Conservation (phyloP, 345 rosid species). For the Melaleuca alternifolia region DNA sequence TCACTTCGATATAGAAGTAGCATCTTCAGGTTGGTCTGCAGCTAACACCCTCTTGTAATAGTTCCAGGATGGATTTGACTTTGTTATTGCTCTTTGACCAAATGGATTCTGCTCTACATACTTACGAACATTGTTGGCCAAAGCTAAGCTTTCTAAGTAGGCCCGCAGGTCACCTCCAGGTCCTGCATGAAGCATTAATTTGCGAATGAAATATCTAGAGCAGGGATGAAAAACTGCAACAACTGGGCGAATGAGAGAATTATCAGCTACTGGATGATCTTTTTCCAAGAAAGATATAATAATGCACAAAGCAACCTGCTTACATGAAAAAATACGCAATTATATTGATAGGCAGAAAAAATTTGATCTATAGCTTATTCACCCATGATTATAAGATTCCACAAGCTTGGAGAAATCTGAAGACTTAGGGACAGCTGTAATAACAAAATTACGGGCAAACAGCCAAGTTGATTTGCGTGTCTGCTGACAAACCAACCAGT, state of each 20-base stretch:
- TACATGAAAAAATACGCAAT: background rate
- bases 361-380: background rate
- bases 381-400: background rate
- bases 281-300: background rate
- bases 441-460: background rate
- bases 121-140: slow-evolving; percentile 44
- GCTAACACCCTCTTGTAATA: slow-evolving; percentile 34
- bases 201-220: background rate
- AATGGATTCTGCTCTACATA: slow-evolving; percentile 60
- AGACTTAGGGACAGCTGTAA: background rate
- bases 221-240: background rate
- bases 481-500: background rate
- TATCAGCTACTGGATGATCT: background rate
- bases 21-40: background rate
- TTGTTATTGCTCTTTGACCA: slow-evolving; percentile 65
- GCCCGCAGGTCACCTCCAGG: slow-evolving; percentile 64
- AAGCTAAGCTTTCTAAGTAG: slow-evolving; percentile 56
- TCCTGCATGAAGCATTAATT: slow-evolving; percentile 28
- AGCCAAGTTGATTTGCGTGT: background rate
- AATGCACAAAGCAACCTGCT: background rate
- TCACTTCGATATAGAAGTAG: background rate
- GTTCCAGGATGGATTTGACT: slow-evolving; percentile 41
- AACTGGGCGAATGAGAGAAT: background rate
- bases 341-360: background rate
- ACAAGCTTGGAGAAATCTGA: background rate